Base-by-base conservation (phyloP, 1,284 basidiomycete species). In the Vanrija sp. region DNA sequence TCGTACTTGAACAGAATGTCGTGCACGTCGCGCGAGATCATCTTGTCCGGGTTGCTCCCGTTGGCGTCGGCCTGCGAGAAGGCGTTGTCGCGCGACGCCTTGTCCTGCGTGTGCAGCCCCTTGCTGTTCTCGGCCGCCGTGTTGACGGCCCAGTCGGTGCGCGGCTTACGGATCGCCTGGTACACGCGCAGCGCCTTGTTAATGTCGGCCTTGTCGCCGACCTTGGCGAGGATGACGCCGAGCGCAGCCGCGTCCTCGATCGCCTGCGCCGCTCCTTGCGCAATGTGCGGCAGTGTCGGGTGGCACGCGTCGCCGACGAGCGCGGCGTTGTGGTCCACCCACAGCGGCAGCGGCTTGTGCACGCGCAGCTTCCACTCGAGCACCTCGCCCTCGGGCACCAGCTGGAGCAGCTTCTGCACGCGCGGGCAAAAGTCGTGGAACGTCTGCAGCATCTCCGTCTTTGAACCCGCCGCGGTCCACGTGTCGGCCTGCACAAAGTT, bases 21-120 rank as follows among this genome's bases (percentile, higher is more conserved):
- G 51, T 68, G 66, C 22, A 57, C 45, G 7, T 62, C 62, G 36
- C 64, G 50, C 36, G 51, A 53, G 51, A 59, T 56, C 57, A 59
- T 59, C 67, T 88, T 86, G 59, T 86, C 67, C 2, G 64, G 65
- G 47, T 67, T 67, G 15, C 54, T 41, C 7, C 65, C 56, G 48
- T 60, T 60, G 43, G 57, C 54, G 6, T 58, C 59, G 15, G 56
- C 44, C 37, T 49, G 49, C 56, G 67, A 67, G 14, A 57, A 56
- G 15, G 56, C 55, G 54, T 66, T 59, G 31, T 31, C 31, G 42
- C 66, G 56, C n/a, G 59, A 55, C 43, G 60, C 63, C 45, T 60
- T 65, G 49, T 64, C 66, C 45, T 57, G 53, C 6, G 71, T 63
- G 51, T 72, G 72, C 6, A 77, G 64, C 20, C 68, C 69, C 45